phyloP scores from a whole-genome alignment of 2,329 filamentous ascomycete genomes.

The Botrytis squamosa region DNA sequence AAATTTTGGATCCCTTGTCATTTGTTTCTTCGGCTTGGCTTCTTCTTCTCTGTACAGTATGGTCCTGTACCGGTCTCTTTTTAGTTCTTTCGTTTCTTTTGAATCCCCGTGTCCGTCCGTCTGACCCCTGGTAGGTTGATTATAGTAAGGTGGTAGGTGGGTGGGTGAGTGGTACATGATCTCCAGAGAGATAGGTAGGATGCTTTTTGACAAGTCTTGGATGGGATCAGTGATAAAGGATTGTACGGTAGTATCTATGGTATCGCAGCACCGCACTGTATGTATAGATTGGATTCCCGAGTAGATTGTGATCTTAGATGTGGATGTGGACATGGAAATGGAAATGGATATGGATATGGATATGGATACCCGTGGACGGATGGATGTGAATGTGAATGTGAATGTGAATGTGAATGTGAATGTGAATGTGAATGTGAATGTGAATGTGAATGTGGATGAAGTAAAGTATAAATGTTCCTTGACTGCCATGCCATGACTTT shows the following conservation, averaged over 20 bases:
- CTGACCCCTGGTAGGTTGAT: not conserved
- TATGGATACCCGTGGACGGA: not conserved
- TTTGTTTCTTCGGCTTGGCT: not conserved
- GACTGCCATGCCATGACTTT: not conserved
- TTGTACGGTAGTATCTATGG: too few species aligned
- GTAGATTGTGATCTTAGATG: not conserved
- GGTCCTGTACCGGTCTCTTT: not conserved
- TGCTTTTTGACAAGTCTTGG: not conserved
- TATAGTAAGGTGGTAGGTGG: not conserved
- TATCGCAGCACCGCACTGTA: not conserved
- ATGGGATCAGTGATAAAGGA: not conserved
- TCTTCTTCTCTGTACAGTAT: not conserved
- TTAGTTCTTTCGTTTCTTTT: not conserved
- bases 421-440: not conserved
- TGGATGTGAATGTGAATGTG: not conserved
- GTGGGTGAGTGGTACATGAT: not conserved
- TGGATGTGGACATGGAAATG: not conserved
- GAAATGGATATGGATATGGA: not conserved
- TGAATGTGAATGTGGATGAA: not conserved
- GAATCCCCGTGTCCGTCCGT: not conserved
- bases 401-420: not conserved
- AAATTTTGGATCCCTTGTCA: not conserved
- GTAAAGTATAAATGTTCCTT: slow-evolving; percentile 2
- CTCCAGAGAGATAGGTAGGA: not conserved
- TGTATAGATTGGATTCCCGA: not conserved